These are phyloP conservation scores for Oehlia diaphana DNA, from an alignment of 192 early-diverging fungal species.

Conservation along the genomic window DNA sequence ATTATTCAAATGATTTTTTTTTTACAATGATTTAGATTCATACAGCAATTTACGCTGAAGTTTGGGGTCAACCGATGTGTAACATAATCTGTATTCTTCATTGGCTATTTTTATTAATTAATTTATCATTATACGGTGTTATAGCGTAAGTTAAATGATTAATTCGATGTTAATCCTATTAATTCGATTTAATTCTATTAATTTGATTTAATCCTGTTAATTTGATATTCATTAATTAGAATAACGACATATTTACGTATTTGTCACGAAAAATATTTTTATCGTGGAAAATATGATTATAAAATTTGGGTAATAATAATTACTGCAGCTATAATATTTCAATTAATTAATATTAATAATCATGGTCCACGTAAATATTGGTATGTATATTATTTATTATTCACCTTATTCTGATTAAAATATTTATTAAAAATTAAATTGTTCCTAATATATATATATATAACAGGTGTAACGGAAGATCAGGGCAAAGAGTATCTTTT, in stretches of 20 bases:
- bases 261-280: background rate
- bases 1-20: background rate
- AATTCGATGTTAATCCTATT: no score
- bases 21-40: background rate
- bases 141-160: background rate
- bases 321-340: background rate
- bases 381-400: background rate
- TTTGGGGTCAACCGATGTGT: background rate
- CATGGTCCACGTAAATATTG: conserved; percentile 16
- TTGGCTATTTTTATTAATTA: background rate
- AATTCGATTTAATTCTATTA: background rate
- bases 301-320: background rate
- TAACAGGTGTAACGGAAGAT: no score
- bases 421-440: no score
- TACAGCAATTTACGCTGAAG: background rate
- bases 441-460: no score
- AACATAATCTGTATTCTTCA: background rate
- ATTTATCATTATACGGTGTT: background rate
- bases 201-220: no score
- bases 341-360: background rate
- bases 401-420: no score
- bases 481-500: no score
- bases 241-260: background rate
- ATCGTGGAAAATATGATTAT: conserved; percentile 11
- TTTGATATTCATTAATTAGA: background rate